Evolutionary conservation across 2,329 filamentous ascomycete genomes (phyloP).

Genomic region (Pyrenophora tritici-repentis): DNA sequence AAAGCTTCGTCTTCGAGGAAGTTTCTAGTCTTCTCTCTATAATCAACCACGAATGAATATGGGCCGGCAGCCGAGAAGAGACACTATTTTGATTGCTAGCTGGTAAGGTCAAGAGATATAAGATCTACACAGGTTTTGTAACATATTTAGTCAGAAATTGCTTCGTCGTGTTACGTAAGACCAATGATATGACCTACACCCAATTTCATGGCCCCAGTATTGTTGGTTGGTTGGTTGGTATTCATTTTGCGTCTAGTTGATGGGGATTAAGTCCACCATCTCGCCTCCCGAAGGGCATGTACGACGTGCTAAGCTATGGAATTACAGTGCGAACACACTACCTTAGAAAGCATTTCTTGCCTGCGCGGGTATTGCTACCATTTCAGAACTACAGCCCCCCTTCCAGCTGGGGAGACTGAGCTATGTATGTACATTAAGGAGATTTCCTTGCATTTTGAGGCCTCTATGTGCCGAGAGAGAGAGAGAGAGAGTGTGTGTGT

Average conservation of each 20-base stretch:
- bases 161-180: too few relatives aligned
- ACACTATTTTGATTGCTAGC: background rate
- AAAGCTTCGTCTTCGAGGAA: background rate
- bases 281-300: constrained; percentile 7
- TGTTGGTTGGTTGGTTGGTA: constrained; percentile 8
- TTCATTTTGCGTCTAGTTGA: constrained; percentile 6
- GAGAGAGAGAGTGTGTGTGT: too few relatives aligned
- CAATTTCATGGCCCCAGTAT: too few relatives aligned
- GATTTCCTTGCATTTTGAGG: constrained; percentile 3
- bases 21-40: background rate
- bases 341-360: constrained; percentile 7
- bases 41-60: background rate
- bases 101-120: too few relatives aligned
- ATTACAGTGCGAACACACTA: constrained; percentile 5
- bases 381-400: constrained; percentile 3
- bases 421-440: constrained; percentile 1
- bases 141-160: too few relatives aligned
- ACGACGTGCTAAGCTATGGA: constrained; percentile 7
- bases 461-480: background rate
- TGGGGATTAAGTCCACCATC: constrained; percentile 5
- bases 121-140: too few relatives aligned
- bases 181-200: too few relatives aligned
- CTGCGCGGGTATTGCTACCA: constrained; percentile 5
- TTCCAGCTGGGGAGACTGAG: background rate
- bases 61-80: background rate